Base-by-base conservation (phyloP, 495 filamentous ascomycete species). In the Aspergillus campestris region DNA sequence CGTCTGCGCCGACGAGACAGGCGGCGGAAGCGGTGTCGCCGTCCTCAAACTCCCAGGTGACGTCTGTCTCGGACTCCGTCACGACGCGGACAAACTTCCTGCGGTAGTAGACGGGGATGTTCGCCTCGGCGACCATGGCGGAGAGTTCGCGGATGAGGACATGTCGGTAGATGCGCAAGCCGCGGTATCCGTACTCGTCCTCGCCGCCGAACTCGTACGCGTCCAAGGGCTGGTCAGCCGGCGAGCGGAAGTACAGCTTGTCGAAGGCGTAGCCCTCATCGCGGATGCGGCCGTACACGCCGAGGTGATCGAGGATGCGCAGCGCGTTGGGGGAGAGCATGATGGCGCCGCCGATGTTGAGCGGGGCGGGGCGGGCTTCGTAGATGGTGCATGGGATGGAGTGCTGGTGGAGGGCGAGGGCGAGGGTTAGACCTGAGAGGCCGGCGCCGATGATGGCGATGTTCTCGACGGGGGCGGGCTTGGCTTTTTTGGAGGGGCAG, bases 321-420 rank as follows among this genome's bases (percentile, higher is more conserved):
- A 78, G 57, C 5, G 71, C 71, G 40, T 79, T 77, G 36, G 74
- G 69, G 0, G 70, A 72, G 31, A 78, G 67, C 67, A 72, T 74
- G 36, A 79, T 55, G 6, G 71, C 75, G 4, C 77, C 75, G 7
- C 67, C 72, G 34, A 66, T 57, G 34, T 60, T 56, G 28, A 58
- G 55, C 10, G 57, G 53, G 0, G 59, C 62, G 7, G 52, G 34
- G 14, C 70, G 64, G 11, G 57, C 50, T 40, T 77, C 73, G 51
- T 72, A 78, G 37, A 78, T 49, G 8, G 58, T 70, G 45, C 57
- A 64, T 15, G 59, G 52, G 31, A 73, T 72, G 8, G 46, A 45
- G 10, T 67, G 53, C 29, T 60, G 45, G 13, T 75, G 55, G 0
- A 79, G 60, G 1, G 61, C 45, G 44, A 31, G 47, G 51, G 44